A percentile compares a stretch with the other conserved stretches of the same genome.
These are phyloP conservation scores for Eucalyptus curtisii DNA, from an alignment of 345 rosid species.

Conservation along the genomic window DNA sequence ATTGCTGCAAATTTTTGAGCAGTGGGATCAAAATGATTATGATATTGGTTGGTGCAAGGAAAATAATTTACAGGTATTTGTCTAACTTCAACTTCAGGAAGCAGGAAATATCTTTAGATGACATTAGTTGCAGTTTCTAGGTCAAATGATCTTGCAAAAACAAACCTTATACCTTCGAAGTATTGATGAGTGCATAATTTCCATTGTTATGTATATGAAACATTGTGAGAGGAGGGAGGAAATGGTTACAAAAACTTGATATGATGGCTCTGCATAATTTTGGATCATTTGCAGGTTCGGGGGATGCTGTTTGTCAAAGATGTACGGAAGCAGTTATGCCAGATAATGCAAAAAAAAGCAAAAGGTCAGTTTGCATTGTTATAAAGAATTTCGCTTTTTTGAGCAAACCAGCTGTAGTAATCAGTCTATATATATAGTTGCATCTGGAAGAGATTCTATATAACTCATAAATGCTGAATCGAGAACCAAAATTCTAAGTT, in stretches of 20 bases:
- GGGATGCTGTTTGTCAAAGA: slow-evolving; percentile 94
- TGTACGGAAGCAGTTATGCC: slow-evolving; percentile 74
- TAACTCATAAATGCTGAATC: background rate
- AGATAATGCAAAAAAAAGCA: slow-evolving; percentile 83
- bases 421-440: background rate
- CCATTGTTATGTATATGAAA: background rate
- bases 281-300: slow-evolving; percentile 43
- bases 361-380: slow-evolving; percentile 33
- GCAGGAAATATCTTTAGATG: background rate
- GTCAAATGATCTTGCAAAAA: background rate
- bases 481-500: background rate
- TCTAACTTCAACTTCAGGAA: background rate
- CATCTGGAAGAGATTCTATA: background rate
- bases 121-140: background rate
- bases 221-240: background rate
- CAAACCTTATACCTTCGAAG: background rate
- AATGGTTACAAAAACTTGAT: background rate
- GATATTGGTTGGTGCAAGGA: slow-evolving; percentile 76
- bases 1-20: slow-evolving; percentile 75
- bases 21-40: slow-evolving; percentile 62
- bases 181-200: background rate
- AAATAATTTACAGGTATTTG: slow-evolving; percentile 60
- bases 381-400: background rate
- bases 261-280: background rate
- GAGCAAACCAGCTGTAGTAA: background rate